Base-by-base conservation (phyloP, 805 yeast genomes). In the Teunomyces atbi region DNA sequence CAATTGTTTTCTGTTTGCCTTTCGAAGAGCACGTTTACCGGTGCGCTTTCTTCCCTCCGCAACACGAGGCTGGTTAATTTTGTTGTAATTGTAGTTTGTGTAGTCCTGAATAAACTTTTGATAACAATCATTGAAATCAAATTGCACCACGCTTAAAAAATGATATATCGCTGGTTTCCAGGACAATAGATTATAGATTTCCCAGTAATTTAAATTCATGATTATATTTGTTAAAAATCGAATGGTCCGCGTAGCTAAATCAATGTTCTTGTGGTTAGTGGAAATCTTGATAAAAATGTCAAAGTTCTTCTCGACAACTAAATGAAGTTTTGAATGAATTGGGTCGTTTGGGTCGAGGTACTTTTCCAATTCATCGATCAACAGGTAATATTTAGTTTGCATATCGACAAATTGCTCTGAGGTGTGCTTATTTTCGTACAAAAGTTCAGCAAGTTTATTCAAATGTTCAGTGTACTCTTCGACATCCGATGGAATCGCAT, bases 151-250 rank as follows among this genome's bases (percentile, higher is more conserved):
- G 5, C 52, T 50, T 35, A 73, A 54, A 44, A 73, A 72, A 48
- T 68, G 73, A 51, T 65, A 69, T 13, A 73, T 66, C 5, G 73
- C 64, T 1, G 77, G 76, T 47, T 71, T 69, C 72, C 73, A 68
- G 15, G 60, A 56, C 13, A 72, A 58, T 32, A 73, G 55, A 42
- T 69, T 71, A 55, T 70, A 71, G 19, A 73, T 49, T 51, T 73
- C 76, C 77, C 77, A 73, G 55, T 73, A 73, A 50, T 72, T 72
- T 36, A 69, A 54, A 33, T 53, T 53, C 73, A 68, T 66, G 15
- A 72, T 48, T 1, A 70, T 57, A 11, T 59, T 56, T 16, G 76
- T 70, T 45, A 73, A 58, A 46, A 68, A 70, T 30, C 74, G 51
- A 23, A 71, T 68, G 3, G 72, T 56, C 34, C 49, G 51, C 1